Percentiles rank a stretch among this genome's conserved stretches.
Evolutionary conservation across 352 stramenopile genomes (phyloP).

Genomic region (Globisporangium recalcitrans): DNA sequence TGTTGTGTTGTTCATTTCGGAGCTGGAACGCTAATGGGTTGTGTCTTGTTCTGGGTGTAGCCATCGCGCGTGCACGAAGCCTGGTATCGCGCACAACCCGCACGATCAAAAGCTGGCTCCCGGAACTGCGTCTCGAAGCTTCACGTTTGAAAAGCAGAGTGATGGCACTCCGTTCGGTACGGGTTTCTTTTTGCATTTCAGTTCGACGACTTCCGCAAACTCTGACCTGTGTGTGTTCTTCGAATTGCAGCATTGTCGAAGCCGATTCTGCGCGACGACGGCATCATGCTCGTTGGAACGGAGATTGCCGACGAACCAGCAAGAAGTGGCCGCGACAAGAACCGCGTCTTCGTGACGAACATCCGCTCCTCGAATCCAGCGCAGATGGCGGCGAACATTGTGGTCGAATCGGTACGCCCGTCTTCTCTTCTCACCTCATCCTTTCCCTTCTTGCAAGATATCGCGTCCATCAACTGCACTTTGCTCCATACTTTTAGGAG

Average conservation of each 20-base stretch:
- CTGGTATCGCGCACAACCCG: background rate
- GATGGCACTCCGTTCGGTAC: conserved; percentile 39
- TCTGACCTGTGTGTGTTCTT: background rate
- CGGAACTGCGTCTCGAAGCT: conserved; percentile 15
- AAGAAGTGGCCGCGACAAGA: conserved; percentile 17
- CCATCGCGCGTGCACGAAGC: conserved; percentile 1
- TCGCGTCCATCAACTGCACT: background rate
- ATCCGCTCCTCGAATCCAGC: conserved; percentile 23
- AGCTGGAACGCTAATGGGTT: background rate
- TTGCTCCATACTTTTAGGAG: conserved; percentile 28
- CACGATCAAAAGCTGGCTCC: background rate
- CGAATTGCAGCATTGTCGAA: conserved; percentile 55
- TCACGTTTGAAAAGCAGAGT: conserved; percentile 28
- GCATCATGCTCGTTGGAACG: conserved; percentile 62
- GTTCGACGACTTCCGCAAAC: no score
- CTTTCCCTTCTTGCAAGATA: background rate
- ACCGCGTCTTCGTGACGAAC: conserved; percentile 65
- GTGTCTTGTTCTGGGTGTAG: conserved; percentile 1
- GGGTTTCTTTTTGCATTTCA: background rate
- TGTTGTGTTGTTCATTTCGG: background rate
- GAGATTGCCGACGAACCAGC: conserved; percentile 23
- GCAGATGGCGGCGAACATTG: conserved; percentile 27
- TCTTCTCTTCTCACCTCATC: background rate
- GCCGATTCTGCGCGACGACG: conserved; percentile 69
- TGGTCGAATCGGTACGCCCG: conserved; percentile 34